These are phyloP conservation scores for Deinandra increscens DNA, from an alignment of 129 eudicot genomes.

Conservation along the genomic window DNA sequence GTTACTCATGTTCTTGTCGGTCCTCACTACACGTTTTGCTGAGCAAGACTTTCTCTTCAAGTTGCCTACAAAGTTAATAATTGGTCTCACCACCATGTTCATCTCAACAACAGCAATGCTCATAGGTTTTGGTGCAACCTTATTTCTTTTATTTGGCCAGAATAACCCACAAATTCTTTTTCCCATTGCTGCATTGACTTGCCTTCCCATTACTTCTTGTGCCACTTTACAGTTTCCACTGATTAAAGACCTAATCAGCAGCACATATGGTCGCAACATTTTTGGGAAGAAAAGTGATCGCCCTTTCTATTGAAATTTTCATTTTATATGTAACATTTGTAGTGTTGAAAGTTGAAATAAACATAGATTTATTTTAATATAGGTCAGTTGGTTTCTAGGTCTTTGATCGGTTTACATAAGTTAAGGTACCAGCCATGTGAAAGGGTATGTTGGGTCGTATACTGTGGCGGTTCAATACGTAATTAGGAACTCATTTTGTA, in stretches of 20 bases:
- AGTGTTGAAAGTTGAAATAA: no score
- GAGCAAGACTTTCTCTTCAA: background rate
- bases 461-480: no score
- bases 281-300: background rate
- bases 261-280: background rate
- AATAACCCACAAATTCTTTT: background rate
- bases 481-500: no score
- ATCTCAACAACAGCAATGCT: background rate
- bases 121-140: background rate
- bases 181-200: background rate
- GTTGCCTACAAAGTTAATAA: background rate
- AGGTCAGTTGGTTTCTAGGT: no score
- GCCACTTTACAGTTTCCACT: background rate
- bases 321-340: no score
- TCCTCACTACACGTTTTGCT: background rate
- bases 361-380: no score
- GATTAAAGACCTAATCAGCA: background rate
- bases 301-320: background rate
- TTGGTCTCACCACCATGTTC: background rate
- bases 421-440: no score
- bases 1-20: background rate
- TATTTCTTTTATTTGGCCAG: background rate
- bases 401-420: no score
- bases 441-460: no score
- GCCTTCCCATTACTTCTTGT: background rate